Evolutionary conservation across 306 rosid genomes (phyloP).

Genomic region (Lagenaria siceraria): DNA sequence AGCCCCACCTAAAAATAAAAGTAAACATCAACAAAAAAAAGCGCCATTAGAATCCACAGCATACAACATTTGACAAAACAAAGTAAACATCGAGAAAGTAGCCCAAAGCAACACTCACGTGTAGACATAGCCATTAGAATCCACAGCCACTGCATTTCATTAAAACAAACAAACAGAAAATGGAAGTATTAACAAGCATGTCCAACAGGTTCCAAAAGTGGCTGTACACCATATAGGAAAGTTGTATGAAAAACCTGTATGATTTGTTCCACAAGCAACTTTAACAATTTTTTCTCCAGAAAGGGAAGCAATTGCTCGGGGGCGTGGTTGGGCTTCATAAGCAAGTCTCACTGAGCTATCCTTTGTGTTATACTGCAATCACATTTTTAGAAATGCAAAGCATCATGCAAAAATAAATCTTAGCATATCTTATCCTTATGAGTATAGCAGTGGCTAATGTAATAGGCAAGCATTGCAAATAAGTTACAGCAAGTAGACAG

Average conservation of each 20-base stretch:
- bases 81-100: background rate
- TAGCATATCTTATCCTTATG: background rate
- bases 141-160: slow-evolving; percentile 69
- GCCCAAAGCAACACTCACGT: slow-evolving; percentile 50
- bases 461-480: background rate
- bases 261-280: slow-evolving; percentile 91
- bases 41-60: background rate
- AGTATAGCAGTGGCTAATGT: background rate
- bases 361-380: slow-evolving; percentile 78
- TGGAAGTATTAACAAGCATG: background rate
- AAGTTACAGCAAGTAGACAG: background rate
- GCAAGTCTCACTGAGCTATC: slow-evolving; percentile 90
- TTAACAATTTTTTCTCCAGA: slow-evolving; percentile 76
- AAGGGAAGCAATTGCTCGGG: slow-evolving; percentile 71
- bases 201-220: background rate
- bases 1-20: slow-evolving; percentile 72
- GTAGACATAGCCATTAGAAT: slow-evolving; percentile 74
- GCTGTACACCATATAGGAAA: background rate
- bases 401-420: background rate
- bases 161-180: slow-evolving; percentile 10
- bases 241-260: slow-evolving; percentile 45
- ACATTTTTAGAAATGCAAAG: slow-evolving; percentile 14
- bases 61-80: background rate
- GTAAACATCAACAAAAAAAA: background rate
- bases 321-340: slow-evolving; percentile 96